Evolutionary conservation across 257 asterid genomes (phyloP).

Genomic region (Plantago elongata): DNA sequence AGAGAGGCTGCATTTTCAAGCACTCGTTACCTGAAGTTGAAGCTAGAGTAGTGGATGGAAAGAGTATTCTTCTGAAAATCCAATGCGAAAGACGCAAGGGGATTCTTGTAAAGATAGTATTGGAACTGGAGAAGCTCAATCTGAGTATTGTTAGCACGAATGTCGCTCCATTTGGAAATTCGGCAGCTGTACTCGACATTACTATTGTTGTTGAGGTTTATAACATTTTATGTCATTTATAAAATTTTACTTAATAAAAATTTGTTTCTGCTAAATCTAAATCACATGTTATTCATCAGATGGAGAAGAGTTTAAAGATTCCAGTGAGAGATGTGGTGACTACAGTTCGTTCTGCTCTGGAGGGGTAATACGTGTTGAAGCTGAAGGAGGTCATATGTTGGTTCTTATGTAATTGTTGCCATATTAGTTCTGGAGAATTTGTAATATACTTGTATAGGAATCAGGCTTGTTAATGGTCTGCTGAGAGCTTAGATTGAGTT

Average conservation of each 20-base stretch:
- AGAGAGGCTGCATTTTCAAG: background rate
- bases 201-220: constrained; percentile 12
- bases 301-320: constrained; percentile 10
- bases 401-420: too few species aligned
- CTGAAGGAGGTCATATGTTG: too few species aligned
- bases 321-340: constrained; percentile 16
- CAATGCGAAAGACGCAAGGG: constrained; percentile 14
- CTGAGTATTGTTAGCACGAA: constrained; percentile 1
- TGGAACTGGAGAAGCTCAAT: constrained; percentile 12
- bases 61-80: constrained; percentile 13
- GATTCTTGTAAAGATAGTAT: constrained; percentile 1
- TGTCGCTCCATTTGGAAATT: constrained; percentile 17
- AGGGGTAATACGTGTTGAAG: too few species aligned
- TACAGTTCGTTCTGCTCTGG: constrained; percentile 26
- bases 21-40: constrained; percentile 13
- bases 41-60: constrained; percentile 7
- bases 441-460: too few species aligned
- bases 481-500: too few species aligned
- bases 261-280: background rate
- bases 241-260: background rate
- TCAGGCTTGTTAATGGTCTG: too few species aligned
- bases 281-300: background rate
- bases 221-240: background rate
- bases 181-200: constrained; percentile 1
- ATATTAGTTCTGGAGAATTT: too few species aligned